A percentile compares a stretch with the other conserved stretches of the same genome.
These are phyloP conservation scores for Conticribra guillardii DNA, from an alignment of 108 stramenopile genomes.

Conservation along the genomic window DNA sequence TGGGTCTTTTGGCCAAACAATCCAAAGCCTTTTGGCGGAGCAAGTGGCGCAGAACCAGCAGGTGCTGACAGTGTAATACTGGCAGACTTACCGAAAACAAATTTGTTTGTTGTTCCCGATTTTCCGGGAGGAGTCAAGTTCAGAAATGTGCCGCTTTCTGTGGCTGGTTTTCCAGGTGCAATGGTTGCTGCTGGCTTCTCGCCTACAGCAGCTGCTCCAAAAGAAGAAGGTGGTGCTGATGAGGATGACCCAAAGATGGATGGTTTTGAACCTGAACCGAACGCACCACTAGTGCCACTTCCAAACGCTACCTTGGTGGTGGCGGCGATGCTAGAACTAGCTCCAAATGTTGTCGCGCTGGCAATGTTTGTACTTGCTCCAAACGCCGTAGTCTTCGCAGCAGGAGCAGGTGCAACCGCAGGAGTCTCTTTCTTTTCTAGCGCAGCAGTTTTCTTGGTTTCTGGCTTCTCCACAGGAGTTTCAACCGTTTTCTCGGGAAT, in stretches of 20 bases:
- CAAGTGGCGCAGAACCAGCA: slow-evolving; percentile 18
- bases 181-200: slow-evolving; percentile 7
- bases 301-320: slow-evolving; percentile 4
- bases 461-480: too few species aligned
- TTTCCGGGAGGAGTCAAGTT: slow-evolving; percentile 48
- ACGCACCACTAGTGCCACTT: slow-evolving; percentile 7
- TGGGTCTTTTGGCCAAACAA: slow-evolving; percentile 33
- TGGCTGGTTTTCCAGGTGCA: slow-evolving; percentile 1
- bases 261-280: slow-evolving; percentile 10
- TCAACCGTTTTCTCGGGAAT: too few species aligned
- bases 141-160: slow-evolving; percentile 34
- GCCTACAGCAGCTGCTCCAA: background rate
- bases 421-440: too few species aligned
- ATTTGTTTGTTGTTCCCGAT: slow-evolving; percentile 30
- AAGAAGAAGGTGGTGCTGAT: slow-evolving; percentile 8
- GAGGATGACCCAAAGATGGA: too few species aligned
- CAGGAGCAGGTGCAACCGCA: too few species aligned
- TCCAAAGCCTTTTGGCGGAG: slow-evolving; percentile 13
- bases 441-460: too few species aligned
- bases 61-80: slow-evolving; percentile 47
- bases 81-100: slow-evolving; percentile 51
- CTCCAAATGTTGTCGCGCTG: background rate
- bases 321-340: slow-evolving; percentile 18
- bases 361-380: too few species aligned
- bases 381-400: too few species aligned